A percentile compares a stretch with the other conserved stretches of the same genome.
Evolutionary conservation across 371 early-diverging fungal species (phyloP).

Genomic region (Quaeritorhiza haematococci): DNA sequence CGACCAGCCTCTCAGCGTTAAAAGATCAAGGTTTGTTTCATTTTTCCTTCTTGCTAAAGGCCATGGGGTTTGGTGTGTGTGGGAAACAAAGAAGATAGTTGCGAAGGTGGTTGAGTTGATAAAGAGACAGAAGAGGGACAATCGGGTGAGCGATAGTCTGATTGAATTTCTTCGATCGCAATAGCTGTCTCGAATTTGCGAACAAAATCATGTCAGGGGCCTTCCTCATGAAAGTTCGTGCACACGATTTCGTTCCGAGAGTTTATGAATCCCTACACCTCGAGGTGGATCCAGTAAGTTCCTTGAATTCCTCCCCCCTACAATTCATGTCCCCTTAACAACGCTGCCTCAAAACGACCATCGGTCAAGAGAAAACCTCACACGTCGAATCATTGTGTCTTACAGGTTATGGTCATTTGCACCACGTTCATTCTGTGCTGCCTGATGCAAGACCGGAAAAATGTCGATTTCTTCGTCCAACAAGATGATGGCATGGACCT

Average conservation of each 20-base stretch:
- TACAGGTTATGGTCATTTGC: conserved; percentile 9
- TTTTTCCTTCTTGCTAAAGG: background rate
- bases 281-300: conserved; percentile 11
- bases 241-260: conserved; percentile 20
- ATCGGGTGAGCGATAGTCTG: background rate
- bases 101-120: background rate
- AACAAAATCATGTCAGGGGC: conserved; percentile 12
- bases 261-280: conserved; percentile 12
- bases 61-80: background rate
- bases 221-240: conserved; percentile 26
- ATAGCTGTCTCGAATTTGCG: conserved; percentile 14
- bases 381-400: background rate
- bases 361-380: background rate
- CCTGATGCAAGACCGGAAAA: conserved; percentile 9
- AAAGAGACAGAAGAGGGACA: background rate
- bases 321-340: background rate
- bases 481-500: conserved; percentile 1
- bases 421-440: conserved; percentile 8
- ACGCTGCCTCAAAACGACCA: background rate
- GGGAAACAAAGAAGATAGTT: background rate
- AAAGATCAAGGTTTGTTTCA: conserved; percentile 19
- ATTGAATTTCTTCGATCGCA: background rate
- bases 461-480: conserved; percentile 10
- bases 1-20: conserved; percentile 20
- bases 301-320: background rate